Percentiles rank a stretch among this genome's conserved stretches.
phyloP scores from a whole-genome alignment of 2,329 filamentous ascomycete genomes.

The Metarhizium robertsii region DNA sequence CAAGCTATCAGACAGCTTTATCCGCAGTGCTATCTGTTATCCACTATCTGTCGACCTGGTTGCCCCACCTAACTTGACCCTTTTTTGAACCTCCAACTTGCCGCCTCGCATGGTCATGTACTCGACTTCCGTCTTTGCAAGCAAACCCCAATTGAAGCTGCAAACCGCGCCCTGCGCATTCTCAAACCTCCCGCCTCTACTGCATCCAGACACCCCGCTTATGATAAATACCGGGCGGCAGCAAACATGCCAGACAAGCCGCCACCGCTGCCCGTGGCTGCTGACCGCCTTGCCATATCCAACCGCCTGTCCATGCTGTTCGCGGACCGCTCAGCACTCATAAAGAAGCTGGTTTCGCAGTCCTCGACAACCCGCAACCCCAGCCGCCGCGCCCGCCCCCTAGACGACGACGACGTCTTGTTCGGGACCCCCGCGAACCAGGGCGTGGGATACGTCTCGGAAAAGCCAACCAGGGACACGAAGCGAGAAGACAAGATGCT shows the following conservation, averaged over 20 bases:
- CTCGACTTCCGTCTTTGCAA: too few species aligned
- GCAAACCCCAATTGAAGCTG: too few species aligned
- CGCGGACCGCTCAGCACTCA: slow-evolving; percentile 17
- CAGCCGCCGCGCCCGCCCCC: not conserved
- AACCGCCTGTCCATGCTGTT: slow-evolving; percentile 33
- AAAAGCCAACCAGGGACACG: slow-evolving; percentile 12
- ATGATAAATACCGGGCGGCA: too few species aligned
- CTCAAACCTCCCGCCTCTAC: too few species aligned
- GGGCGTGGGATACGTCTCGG: slow-evolving; percentile 31
- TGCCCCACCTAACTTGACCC: too few species aligned
- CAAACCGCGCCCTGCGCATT: too few species aligned
- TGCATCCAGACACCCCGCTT: too few species aligned
- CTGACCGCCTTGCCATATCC: slow-evolving; percentile 27
- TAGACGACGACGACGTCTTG: not conserved
- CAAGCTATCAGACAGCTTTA: too few species aligned
- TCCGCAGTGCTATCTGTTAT: too few species aligned
- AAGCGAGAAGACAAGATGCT: slow-evolving; percentile 18
- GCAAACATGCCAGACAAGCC: not conserved
- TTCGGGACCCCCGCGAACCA: slow-evolving; percentile 17
- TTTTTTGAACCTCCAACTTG: too few species aligned
- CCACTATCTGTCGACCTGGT: too few species aligned
- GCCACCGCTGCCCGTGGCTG: slow-evolving; percentile 23
- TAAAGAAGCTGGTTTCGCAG: not conserved
- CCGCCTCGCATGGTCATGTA: too few species aligned
- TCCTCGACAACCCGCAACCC: not conserved